A percentile compares a stretch with the other conserved stretches of the same genome.
Evolutionary conservation across 768 basidiomycete genomes (phyloP).

Genomic region (Termitomyces sp.): DNA sequence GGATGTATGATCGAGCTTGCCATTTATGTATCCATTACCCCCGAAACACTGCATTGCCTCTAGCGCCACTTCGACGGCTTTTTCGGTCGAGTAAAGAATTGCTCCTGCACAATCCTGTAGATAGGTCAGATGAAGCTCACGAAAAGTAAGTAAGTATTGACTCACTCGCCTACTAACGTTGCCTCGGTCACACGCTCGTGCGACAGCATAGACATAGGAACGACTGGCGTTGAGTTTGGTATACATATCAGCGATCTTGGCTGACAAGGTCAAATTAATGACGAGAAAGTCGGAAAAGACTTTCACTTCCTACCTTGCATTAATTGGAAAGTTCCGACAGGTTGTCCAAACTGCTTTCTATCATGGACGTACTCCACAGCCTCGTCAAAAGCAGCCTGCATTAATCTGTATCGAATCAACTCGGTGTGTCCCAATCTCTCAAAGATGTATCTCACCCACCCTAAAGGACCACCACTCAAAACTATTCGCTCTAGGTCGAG

Average conservation of each 20-base stretch:
- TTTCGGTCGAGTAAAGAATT: constrained; percentile 91
- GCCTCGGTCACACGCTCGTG: constrained; percentile 80
- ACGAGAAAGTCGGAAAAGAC: constrained; percentile 11
- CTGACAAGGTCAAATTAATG: constrained; percentile 34
- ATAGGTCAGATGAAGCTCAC: background rate
- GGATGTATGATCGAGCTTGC: constrained; percentile 33
- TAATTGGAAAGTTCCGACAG: constrained; percentile 88
- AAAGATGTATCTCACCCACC: constrained; percentile 58
- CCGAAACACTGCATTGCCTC: constrained; percentile 94
- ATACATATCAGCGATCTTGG: constrained; percentile 91
- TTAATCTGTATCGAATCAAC: constrained; percentile 50
- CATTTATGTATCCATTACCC: constrained; percentile 95
- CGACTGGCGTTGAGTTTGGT: constrained; percentile 87
- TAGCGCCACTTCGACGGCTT: constrained; percentile 85
- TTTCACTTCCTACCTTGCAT: constrained; percentile 75
- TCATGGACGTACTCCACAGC: constrained; percentile 91
- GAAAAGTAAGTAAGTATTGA: constrained; percentile 11
- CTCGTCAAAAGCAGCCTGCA: constrained; percentile 92
- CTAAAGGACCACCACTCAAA: constrained; percentile 88
- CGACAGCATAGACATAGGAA: constrained; percentile 92
- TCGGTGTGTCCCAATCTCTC: constrained; percentile 5
- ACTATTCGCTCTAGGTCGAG: constrained; percentile 91
- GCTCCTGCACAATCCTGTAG: constrained; percentile 91
- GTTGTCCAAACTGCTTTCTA: constrained; percentile 85
- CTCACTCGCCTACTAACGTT: constrained; percentile 75